Evolutionary conservation across 2,329 filamentous ascomycete species (phyloP).

Genomic region (Cercospora citrullina): DNA sequence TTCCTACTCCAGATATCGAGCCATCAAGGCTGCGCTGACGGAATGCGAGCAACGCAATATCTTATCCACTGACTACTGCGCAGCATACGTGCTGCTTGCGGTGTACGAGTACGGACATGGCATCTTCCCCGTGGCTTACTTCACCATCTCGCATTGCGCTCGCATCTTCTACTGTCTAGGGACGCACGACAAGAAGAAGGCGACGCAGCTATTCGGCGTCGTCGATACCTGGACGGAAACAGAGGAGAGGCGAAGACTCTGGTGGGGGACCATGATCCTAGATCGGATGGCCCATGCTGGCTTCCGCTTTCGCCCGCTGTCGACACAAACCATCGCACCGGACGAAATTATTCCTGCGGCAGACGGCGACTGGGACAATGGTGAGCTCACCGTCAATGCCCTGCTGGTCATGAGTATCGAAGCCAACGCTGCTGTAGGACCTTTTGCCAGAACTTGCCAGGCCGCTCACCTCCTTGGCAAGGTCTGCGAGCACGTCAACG

Average conservation of each 20-base stretch:
- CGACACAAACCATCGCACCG: constrained; percentile 14
- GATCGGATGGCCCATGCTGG: constrained; percentile 26
- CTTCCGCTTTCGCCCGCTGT: constrained; percentile 24
- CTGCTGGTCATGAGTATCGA: constrained; percentile 28
- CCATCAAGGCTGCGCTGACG: constrained; percentile 21
- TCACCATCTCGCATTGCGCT: constrained; percentile 18
- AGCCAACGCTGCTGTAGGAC: constrained; percentile 22
- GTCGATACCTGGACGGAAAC: constrained; percentile 24
- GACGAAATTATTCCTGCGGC: constrained; percentile 24
- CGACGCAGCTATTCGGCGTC: constrained; percentile 18
- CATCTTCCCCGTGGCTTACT: constrained; percentile 25
- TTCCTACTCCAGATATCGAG: constrained; percentile 6
- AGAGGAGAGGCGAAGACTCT: constrained; percentile 27
- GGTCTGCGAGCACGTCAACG: constrained; percentile 25
- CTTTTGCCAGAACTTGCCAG: constrained; percentile 28
- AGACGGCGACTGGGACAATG: constrained; percentile 21
- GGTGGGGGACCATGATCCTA: constrained; percentile 27
- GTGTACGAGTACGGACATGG: constrained; percentile 25
- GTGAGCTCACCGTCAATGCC: constrained; percentile 24
- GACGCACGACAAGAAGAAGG: constrained; percentile 25
- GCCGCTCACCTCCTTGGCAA: constrained; percentile 26
- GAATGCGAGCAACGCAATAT: constrained; percentile 21
- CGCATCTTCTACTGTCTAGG: constrained; percentile 21
- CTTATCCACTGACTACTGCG: constrained; percentile 22
- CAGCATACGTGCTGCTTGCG: constrained; percentile 23